Evolutionary conservation across 495 filamentous ascomycete species (phyloP), one percentile per base, ranked within the genome.

Genomic region (Hypomontagnella submonticulosa): DNA sequence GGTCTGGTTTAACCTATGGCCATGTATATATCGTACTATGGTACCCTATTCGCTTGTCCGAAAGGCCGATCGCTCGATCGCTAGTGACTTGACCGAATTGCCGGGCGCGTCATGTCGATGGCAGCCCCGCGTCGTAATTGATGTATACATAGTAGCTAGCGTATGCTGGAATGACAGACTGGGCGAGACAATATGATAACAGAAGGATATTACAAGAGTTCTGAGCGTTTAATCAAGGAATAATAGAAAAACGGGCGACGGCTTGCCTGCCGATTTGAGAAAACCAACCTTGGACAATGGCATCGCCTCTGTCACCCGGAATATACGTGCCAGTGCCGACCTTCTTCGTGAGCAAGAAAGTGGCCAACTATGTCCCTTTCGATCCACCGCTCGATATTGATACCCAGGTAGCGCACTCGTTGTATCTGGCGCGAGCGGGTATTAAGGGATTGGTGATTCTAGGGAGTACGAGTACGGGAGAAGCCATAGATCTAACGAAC

Each of bases 401-500:
- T 11, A 77, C 86, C 0, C 89, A 90, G 69, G 70, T 79, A 33
- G 69, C 71, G 8, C 88, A 90, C 80, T 82, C 81, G 51, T 51
- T 90, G 4, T 85, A 87, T 71, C 87, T 92, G 41, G 88, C 88
- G 9, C 71, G 74, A 12, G 75, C 79, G 9, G 88, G 88, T 37
- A 84, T 90, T 73, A 80, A 74, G 13, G 89, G 89, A 9, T 77
- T 91, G 13, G 86, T 90, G 1, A 76, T 91, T 7, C 81, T 92
- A 13, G 89, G 89, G 6, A 84, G 80, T 36, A 91, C 87, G 6
- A 84, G 80, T 36, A 91, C 87, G 0, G 89, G 89, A 53, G 89
- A 92, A 70, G 88, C 88, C 0, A 79, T 90, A 4, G 87, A 90
- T 71, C 75, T 91, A 4, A 79, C 86, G 0, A 78, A 79, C n/a